Conservation (phyloP, 2,329 filamentous ascomycete species). For the Raffaelea ambrosiae region DNA sequence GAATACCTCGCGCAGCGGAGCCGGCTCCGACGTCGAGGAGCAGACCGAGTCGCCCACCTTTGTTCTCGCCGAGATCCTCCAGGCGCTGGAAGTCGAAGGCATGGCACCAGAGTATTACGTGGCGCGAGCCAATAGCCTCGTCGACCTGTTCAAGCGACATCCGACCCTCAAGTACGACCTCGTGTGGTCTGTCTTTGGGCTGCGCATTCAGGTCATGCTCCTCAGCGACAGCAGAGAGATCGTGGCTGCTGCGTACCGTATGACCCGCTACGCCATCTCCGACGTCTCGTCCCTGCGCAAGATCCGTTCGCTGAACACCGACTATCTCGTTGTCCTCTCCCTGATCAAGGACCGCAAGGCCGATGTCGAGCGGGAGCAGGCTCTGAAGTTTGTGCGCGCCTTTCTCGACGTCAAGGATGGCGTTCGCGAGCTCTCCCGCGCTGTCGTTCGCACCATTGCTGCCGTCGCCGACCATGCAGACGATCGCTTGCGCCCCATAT, state of each 20-base stretch:
- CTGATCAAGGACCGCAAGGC: constrained; percentile 93
- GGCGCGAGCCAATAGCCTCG: constrained; percentile 79
- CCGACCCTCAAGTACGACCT: constrained; percentile 93
- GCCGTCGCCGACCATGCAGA: constrained; percentile 81
- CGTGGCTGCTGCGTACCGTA: constrained; percentile 85
- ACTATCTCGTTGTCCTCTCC: constrained; percentile 85
- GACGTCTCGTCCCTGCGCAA: constrained; percentile 83
- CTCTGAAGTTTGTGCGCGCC: constrained; percentile 88
- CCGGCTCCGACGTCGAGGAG: constrained; percentile 57
- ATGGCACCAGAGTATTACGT: constrained; percentile 95
- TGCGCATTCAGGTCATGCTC: constrained; percentile 91
- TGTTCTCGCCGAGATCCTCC: constrained; percentile 79
- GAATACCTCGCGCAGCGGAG: constrained; percentile 45
- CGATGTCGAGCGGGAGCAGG: constrained; percentile 94
- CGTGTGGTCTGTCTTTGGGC: constrained; percentile 89
- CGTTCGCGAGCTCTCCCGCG: constrained; percentile 75
- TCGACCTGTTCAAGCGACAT: constrained; percentile 92
- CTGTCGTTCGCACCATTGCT: constrained; percentile 81
- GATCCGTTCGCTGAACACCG: constrained; percentile 80
- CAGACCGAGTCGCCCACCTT: constrained; percentile 82
- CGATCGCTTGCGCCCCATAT: constrained; percentile 81
- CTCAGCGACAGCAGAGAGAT: constrained; percentile 93
- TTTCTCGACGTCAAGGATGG: constrained; percentile 95
- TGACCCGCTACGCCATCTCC: constrained; percentile 90
- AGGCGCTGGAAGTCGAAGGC: constrained; percentile 78